A percentile compares a stretch with the other conserved stretches of the same genome.
phyloP scores from a whole-genome alignment of 2,329 filamentous ascomycete species.

The Talaromyces sp. region DNA sequence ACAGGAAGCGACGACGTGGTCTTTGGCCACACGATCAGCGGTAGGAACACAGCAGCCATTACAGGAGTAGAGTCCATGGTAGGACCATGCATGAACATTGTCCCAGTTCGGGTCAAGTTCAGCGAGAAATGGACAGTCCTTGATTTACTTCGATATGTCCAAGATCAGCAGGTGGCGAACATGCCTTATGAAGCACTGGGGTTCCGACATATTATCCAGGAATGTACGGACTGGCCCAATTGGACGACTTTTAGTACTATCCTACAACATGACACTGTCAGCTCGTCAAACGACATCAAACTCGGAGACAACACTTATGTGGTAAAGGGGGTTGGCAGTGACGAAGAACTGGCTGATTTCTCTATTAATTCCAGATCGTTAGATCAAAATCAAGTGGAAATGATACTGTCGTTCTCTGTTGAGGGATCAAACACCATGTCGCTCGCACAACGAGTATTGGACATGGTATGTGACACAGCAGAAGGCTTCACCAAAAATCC shows the following conservation, averaged over 20 bases:
- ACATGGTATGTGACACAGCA: constrained; percentile 35
- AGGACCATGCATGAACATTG: constrained; percentile 63
- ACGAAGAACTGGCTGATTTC: constrained; percentile 37
- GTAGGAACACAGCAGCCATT: constrained; percentile 55
- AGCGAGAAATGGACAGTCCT: constrained; percentile 45
- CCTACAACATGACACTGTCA: constrained; percentile 35
- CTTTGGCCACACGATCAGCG: constrained; percentile 62
- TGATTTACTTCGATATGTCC: constrained; percentile 50
- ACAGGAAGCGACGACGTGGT: constrained; percentile 52
- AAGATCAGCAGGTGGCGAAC: constrained; percentile 54
- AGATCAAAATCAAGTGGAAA: constrained; percentile 26
- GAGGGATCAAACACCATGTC: constrained; percentile 27
- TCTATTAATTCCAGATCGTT: constrained; percentile 33
- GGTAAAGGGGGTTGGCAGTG: constrained; percentile 33
- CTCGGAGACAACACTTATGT: constrained; percentile 34
- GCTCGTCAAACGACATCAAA: constrained; percentile 30
- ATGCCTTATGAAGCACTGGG: constrained; percentile 53
- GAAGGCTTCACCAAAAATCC: constrained; percentile 32
- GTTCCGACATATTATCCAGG: constrained; percentile 48
- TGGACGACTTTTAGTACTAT: constrained; percentile 38
- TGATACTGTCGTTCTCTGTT: constrained; percentile 33
- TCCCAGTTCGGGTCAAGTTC: constrained; percentile 58
- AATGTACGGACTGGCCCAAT: constrained; percentile 37
- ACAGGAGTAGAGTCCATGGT: constrained; percentile 50
- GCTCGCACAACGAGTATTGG: constrained; percentile 31